These are phyloP conservation scores for Verticillium klebahnii DNA, from an alignment of 2,329 filamentous ascomycete species.

Conservation along the genomic window DNA sequence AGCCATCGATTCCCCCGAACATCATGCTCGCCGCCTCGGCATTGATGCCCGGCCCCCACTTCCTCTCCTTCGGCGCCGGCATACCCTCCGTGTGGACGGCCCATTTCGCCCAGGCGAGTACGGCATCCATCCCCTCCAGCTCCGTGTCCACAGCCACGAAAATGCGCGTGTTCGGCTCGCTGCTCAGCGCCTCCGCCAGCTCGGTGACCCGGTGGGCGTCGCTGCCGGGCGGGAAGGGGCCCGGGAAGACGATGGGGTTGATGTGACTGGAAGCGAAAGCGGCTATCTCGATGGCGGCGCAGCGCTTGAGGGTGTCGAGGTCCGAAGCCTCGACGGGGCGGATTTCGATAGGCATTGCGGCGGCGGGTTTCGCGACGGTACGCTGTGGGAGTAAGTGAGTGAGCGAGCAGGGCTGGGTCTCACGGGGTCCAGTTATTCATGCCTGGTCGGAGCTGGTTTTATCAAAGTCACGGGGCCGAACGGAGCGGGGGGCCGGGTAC, in stretches of 20 bases:
- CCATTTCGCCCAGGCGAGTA: constrained; percentile 31
- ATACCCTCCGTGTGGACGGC: constrained; percentile 23
- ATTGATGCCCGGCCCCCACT: constrained; percentile 24
- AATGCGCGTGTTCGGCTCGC: constrained; percentile 8
- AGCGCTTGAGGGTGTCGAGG: constrained; percentile 13
- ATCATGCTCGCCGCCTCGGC: constrained; percentile 26
- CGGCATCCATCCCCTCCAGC: constrained; percentile 16
- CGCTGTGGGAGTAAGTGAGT: background rate
- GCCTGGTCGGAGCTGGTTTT: background rate
- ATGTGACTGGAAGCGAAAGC: background rate
- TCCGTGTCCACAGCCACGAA: constrained; percentile 12
- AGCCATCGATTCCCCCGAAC: constrained; percentile 23
- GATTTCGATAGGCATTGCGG: constrained; percentile 10
- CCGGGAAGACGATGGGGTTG: constrained; percentile 19
- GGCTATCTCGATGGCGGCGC: background rate
- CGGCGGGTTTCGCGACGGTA: background rate
- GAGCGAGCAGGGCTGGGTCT: background rate
- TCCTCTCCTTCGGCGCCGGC: constrained; percentile 15
- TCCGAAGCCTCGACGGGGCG: constrained; percentile 5
- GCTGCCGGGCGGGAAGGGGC: constrained; percentile 20
- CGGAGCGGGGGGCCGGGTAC: background rate
- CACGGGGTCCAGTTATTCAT: background rate
- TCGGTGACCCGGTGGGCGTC: constrained; percentile 16
- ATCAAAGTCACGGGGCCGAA: background rate
- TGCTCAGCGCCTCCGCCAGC: constrained; percentile 13